A percentile compares a stretch with the other conserved stretches of the same genome.
Conservation (phyloP, 331 rosid genomes). For the Stylosanthes scabra region DNA sequence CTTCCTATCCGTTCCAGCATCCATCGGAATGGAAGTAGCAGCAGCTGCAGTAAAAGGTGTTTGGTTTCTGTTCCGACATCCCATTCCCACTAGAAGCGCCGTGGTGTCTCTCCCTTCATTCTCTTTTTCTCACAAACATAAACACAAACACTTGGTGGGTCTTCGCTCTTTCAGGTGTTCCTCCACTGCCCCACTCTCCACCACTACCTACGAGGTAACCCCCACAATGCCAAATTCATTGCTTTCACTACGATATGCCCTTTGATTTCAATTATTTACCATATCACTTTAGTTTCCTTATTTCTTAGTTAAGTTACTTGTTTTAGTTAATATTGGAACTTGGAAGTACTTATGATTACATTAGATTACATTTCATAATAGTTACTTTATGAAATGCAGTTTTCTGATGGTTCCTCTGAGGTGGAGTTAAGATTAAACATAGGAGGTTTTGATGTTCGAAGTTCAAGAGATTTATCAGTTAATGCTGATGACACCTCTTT, state of each 20-base stretch:
- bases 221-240: too few relatives aligned
- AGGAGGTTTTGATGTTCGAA: conserved; percentile 50
- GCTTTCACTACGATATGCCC: too few relatives aligned
- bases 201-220: conserved; percentile 72
- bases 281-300: too few relatives aligned
- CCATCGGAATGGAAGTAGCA: conserved; percentile 15
- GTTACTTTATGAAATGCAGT: conserved; percentile 62
- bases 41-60: conserved; percentile 35
- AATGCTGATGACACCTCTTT: conserved; percentile 71
- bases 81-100: conserved; percentile 24
- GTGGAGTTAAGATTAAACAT: conserved; percentile 77
- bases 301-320: too few relatives aligned
- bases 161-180: conserved; percentile 53
- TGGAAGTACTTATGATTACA: not conserved
- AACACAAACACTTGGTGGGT: conserved; percentile 4
- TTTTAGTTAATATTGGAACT: not conserved
- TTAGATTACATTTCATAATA: conserved; percentile 25
- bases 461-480: conserved; percentile 62
- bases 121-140: conserved; percentile 16
- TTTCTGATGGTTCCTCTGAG: conserved; percentile 79
- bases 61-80: conserved; percentile 43
- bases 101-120: conserved; percentile 9
- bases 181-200: conserved; percentile 60
- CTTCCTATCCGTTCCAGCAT: not conserved
- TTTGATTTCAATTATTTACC: too few relatives aligned